Evolutionary conservation across 2,329 filamentous ascomycete genomes (phyloP), one percentile per base, ranked within the genome.

Genomic region (Cladosporium sp.): DNA sequence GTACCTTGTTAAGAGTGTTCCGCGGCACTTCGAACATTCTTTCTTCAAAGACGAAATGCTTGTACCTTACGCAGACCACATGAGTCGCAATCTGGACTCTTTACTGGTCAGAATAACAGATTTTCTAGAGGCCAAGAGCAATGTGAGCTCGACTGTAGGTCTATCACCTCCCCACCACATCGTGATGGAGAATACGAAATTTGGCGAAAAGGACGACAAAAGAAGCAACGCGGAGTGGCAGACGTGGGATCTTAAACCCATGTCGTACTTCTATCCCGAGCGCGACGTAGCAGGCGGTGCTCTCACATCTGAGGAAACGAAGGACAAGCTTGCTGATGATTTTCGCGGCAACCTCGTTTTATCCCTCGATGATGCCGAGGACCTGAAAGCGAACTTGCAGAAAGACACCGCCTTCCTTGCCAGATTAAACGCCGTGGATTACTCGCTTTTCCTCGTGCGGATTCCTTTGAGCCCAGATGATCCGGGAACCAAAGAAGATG

Each of bases 151-250:
- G 1, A 65, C 85, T 0, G 64, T 89, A 0, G 81, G 85, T 4
- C 73, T 81, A 1, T 83, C 86, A 0, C 88, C 88, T 0, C 84
- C 83, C 1, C 87, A 90, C 64, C 88, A 90, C 67, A 88, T 91
- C 60, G 79, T 91, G 66, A 91, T 91, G 88, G 88, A 90, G 70
- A 91, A 91, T 67, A 77, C 89, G 2, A 75, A 90, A 22, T 84
- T 82, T 61, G 88, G 87, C 1, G 80, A 84, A 62, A 75, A 77
- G 14, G 72, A 76, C 12, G 75, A 77, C 57, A 39, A 56, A 12
- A 28, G 42, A 30, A 68, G 75, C 58, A 70, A 76, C 14, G 28
- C 47, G 34, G 73, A 78, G 17, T 91, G 88, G 88, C 84, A 90
- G 68, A 85, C 83, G 1, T 91, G 86, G 72, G 88, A 91, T 61